Conservation (phyloP, 495 filamentous ascomycete genomes). For the Penicillium crystallinum region DNA sequence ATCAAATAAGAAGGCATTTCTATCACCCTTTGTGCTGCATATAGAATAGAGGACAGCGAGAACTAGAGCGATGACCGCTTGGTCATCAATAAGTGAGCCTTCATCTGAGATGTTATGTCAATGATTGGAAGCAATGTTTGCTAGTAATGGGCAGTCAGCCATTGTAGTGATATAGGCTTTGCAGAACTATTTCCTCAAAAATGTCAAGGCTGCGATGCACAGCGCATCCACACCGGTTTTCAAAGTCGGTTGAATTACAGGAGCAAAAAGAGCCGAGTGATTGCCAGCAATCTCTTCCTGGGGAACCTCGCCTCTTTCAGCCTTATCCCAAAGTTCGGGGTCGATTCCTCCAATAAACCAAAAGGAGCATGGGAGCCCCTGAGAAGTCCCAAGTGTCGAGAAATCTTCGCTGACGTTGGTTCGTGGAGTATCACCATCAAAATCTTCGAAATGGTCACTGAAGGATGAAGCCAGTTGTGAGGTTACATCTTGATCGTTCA, state of each 20-base stretch:
- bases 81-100: no score
- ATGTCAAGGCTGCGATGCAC: slow-evolving; percentile 51
- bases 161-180: neutral
- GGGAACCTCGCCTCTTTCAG: slow-evolving; percentile 12
- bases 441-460: slow-evolving; percentile 33
- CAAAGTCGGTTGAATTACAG: slow-evolving; percentile 60
- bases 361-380: slow-evolving; percentile 36
- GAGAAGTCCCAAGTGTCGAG: slow-evolving; percentile 35
- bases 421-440: slow-evolving; percentile 32
- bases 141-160: neutral
- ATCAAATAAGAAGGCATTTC: no score
- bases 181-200: slow-evolving; percentile 24
- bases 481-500: slow-evolving; percentile 33
- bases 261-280: slow-evolving; percentile 58
- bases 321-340: slow-evolving; percentile 39
- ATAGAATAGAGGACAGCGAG: no score
- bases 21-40: no score
- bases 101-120: no score
- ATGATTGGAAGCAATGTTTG: no score
- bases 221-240: slow-evolving; percentile 51
- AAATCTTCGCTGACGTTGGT: slow-evolving; percentile 45
- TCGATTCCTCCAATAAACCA: slow-evolving; percentile 47
- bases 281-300: slow-evolving; percentile 42
- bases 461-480: slow-evolving; percentile 31
- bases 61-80: no score